phyloP scores from a whole-genome alignment of 306 rosid genomes.

The Calophaca sinica region DNA sequence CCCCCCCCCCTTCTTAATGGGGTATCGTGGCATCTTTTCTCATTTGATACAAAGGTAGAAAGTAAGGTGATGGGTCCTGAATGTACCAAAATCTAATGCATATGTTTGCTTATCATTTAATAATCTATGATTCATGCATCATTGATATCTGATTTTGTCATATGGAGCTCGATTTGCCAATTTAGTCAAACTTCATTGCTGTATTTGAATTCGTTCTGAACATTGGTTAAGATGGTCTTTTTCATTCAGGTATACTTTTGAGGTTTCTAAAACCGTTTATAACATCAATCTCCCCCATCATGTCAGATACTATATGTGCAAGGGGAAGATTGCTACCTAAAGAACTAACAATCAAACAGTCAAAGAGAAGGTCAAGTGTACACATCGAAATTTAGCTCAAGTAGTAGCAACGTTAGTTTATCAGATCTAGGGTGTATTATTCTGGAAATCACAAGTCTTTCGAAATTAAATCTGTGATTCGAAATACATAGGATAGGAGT shows the following conservation, averaged over 20 bases:
- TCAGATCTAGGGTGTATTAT: neutral
- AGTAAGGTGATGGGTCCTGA: conserved; percentile 19
- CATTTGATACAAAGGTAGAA: neutral
- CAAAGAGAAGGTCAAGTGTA: neutral
- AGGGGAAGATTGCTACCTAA: conserved; percentile 4
- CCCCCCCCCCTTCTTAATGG: neutral
- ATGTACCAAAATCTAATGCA: neutral
- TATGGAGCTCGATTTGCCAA: too few species aligned
- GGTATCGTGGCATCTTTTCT: neutral
- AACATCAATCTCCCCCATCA: too few species aligned
- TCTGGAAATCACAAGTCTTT: conserved; percentile 18
- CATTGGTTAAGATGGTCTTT: too few species aligned
- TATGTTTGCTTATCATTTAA: neutral
- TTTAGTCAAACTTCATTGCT: too few species aligned
- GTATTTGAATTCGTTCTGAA: too few species aligned
- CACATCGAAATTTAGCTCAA: neutral
- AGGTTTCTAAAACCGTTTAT: too few species aligned
- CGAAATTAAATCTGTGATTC: neutral
- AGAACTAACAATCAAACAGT: neutral
- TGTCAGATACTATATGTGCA: neutral
- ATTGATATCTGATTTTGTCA: conserved; percentile 17
- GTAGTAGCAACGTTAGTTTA: conserved; percentile 18
- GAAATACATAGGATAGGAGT: neutral
- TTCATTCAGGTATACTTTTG: too few species aligned
- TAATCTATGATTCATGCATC: neutral